Evolutionary conservation across 2,329 filamentous ascomycete genomes (phyloP).

Genomic region (Paecilomyces sp.): DNA sequence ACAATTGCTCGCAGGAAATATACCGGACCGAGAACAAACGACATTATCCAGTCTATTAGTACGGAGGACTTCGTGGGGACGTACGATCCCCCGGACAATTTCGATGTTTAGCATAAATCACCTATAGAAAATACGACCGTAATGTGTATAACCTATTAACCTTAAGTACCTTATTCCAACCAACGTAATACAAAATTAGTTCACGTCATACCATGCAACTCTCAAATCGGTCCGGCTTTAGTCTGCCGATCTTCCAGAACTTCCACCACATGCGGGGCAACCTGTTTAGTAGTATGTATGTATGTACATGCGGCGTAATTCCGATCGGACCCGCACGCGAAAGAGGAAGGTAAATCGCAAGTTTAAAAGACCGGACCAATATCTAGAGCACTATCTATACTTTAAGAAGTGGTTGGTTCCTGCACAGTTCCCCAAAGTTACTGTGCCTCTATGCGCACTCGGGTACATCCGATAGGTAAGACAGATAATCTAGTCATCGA

Average conservation of each 20-base stretch:
- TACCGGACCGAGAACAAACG: conserved; percentile 52
- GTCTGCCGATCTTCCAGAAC: background rate
- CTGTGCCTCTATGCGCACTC: background rate
- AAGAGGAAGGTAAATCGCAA: background rate
- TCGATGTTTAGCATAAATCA: conserved; percentile 4
- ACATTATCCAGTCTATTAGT: conserved; percentile 33
- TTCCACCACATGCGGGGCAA: background rate
- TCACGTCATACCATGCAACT: background rate
- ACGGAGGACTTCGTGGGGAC: conserved; percentile 20
- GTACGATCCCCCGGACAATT: conserved; percentile 1
- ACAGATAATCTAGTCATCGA: background rate
- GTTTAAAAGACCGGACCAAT: background rate
- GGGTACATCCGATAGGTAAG: background rate
- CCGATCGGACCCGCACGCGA: background rate
- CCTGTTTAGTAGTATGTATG: background rate
- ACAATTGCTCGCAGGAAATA: conserved; percentile 41
- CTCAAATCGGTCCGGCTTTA: background rate
- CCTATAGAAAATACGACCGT: background rate
- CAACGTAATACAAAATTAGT: background rate
- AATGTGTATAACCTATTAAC: background rate
- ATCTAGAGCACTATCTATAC: background rate
- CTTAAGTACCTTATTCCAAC: background rate
- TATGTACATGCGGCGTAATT: background rate
- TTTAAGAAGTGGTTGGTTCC: background rate
- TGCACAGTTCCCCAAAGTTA: background rate